phyloP scores from a whole-genome alignment of 345 rosid species.

The thale cress (Arabidopsis thaliana) region DNA sequence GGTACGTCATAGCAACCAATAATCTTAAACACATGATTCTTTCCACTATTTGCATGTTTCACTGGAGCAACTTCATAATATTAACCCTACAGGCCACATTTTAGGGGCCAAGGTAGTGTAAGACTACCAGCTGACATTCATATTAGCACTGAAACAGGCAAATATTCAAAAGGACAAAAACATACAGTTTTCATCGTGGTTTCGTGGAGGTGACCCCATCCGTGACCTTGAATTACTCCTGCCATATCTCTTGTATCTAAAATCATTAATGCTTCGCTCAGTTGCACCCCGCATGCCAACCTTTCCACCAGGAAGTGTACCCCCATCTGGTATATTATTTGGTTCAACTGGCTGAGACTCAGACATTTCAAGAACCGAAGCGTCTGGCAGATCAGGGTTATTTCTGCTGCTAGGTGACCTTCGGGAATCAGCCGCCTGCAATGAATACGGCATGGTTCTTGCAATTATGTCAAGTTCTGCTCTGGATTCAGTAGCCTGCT shows the following conservation, averaged over 20 bases:
- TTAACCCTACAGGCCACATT: constrained; percentile 13
- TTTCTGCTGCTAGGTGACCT: constrained; percentile 66
- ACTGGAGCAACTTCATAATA: constrained; percentile 15
- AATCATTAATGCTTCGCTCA: constrained; percentile 67
- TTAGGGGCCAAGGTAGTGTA: constrained; percentile 4
- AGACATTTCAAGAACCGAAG: constrained; percentile 53
- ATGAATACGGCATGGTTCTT: constrained; percentile 96
- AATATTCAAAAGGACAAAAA: constrained; percentile 25
- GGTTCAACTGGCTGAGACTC: constrained; percentile 56
- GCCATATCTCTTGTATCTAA: constrained; percentile 53
- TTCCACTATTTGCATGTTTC: constrained; percentile 18
- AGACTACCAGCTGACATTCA: constrained; percentile 21
- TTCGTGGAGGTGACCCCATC: constrained; percentile 59
- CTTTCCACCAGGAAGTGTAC: constrained; percentile 50
- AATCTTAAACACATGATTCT: neutral
- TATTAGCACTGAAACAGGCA: neutral
- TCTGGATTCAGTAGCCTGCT: constrained; percentile 70
- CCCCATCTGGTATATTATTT: constrained; percentile 52
- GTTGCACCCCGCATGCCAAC: constrained; percentile 54
- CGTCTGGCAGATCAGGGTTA: constrained; percentile 61
- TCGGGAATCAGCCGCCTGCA: constrained; percentile 71
- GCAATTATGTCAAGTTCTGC: constrained; percentile 78
- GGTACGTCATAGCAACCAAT: neutral
- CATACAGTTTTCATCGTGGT: constrained; percentile 72
- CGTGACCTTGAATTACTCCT: constrained; percentile 55